phyloP scores from a whole-genome alignment of 169 alveolate genomes.

The Eimeria praecox region DNA sequence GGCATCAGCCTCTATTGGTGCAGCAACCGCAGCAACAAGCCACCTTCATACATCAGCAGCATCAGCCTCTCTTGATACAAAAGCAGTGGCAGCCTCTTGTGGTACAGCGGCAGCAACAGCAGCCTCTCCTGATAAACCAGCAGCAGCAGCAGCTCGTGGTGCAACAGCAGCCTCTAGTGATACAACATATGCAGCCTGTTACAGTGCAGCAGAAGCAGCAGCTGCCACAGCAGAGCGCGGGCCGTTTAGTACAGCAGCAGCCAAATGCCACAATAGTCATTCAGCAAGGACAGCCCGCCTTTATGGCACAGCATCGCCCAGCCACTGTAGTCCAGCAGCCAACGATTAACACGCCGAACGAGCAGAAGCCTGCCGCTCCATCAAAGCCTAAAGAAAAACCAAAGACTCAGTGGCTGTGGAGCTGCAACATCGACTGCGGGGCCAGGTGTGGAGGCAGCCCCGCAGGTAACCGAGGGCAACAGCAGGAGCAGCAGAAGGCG shows the following conservation, averaged over 20 bases:
- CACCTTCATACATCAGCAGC: neutral
- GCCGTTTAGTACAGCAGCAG: neutral
- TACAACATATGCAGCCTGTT: neutral
- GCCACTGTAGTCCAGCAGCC: conserved; percentile 16
- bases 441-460: conserved; percentile 2
- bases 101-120: conserved; percentile 16
- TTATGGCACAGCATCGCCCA: too few relatives aligned
- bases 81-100: conserved; percentile 30
- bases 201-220: neutral
- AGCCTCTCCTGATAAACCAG: neutral
- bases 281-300: too few relatives aligned
- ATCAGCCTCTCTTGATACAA: neutral
- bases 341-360: neutral
- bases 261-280: conserved; percentile 1
- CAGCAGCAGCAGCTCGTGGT: neutral
- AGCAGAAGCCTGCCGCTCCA: conserved; percentile 15
- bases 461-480: neutral
- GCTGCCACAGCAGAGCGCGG: neutral
- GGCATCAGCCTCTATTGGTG: neutral
- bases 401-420: conserved; percentile 38
- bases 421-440: conserved; percentile 32
- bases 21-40: conserved; percentile 12
- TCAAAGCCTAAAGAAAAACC: conserved; percentile 25
- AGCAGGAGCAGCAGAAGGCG: conserved; percentile 8
- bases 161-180: neutral